Percentiles rank a stretch among this genome's conserved stretches.
Evolutionary conservation across 2,329 filamentous ascomycete genomes (phyloP).

Genomic region (Diaporthe vexans): DNA sequence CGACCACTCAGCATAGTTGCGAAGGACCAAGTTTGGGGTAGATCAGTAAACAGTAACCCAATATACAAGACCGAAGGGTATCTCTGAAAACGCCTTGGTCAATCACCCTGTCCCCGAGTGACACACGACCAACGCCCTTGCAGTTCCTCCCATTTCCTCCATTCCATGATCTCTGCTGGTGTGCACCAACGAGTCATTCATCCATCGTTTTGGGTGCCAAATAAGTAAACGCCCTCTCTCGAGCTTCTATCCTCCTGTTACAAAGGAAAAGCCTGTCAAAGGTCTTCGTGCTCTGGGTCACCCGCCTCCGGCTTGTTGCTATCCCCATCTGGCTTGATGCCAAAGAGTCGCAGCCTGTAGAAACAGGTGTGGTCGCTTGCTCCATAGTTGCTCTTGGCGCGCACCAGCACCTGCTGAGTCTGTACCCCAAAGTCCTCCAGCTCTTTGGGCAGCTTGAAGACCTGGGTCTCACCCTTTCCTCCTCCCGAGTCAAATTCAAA

Average conservation of each 20-base stretch:
- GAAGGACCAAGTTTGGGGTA: neutral
- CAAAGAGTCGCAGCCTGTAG: constrained; percentile 74
- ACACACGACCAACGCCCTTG: constrained; percentile 5
- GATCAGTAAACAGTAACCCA: constrained; percentile 19
- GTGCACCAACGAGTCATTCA: neutral
- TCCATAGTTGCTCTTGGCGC: constrained; percentile 72
- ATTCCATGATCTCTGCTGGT: neutral
- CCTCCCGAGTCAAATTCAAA: constrained; percentile 67
- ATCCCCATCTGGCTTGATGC: constrained; percentile 50
- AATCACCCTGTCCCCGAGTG: neutral
- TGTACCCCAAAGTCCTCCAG: constrained; percentile 61
- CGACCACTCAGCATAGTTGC: neutral
- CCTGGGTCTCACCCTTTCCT: constrained; percentile 58
- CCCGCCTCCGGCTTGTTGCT: constrained; percentile 5
- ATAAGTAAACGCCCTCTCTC: neutral
- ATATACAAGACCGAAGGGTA: constrained; percentile 29
- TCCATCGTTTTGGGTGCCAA: neutral
- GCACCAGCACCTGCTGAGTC: constrained; percentile 67
- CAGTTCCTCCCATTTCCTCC: neutral
- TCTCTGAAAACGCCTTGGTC: constrained; percentile 21
- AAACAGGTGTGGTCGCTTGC: constrained; percentile 73
- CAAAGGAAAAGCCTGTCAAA: neutral
- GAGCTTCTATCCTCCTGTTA: neutral
- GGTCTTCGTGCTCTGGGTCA: constrained; percentile 3
- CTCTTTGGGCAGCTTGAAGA: constrained; percentile 66